Base-by-base conservation (phyloP, 2,329 filamentous ascomycete species). In the Sodiomyces alkalinus region DNA sequence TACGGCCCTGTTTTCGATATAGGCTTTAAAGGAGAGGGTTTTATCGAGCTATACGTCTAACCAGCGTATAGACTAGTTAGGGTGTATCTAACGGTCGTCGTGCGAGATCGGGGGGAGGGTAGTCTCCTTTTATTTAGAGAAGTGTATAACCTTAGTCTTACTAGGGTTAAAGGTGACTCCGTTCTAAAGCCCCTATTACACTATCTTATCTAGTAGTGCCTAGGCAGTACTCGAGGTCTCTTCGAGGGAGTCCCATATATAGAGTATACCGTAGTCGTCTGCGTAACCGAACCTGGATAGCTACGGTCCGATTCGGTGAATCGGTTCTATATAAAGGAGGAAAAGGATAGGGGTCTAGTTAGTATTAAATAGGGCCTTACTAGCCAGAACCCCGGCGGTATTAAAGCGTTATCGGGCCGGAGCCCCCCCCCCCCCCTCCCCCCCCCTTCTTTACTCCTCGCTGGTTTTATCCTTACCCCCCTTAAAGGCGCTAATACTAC, bases 81-180 rank as follows among this genome's bases (percentile, higher is more conserved):
- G 25, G 16, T 31, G 15, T 9, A 29, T 32, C 9, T 25, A 17
- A 3, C 14, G 25, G 13, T 27, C 22, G 16, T 26, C 17, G 23
- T 35, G 28, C 20, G 27, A 17, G 19, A 36, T 25, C 14, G 16
- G 2, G 13, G 22, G 22, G 22, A 16, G 16, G 14, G 22, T 16
- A 16, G 17, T 15, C 31, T 18, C 25, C n/a, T n/a, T 20, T 10
- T 28, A 33, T 19, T 17, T 24, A 6, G 30, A 27, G 26, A 42
- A 40, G 23, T 44, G 33, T 13, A 44, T 41, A 3, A 40, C 33
- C 26, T 44, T 32, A 13, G 37, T 40, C 26, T 44, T 44, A 5
- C 27, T 30, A 5, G 27, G 32, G 28, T 39, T 32, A 24, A 44
- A 44, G 7, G 31, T 30, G 19, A 44, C 29, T 11, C 27, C 35